These are phyloP conservation scores for Ambispora gerdemannii DNA, from an alignment of 192 early-diverging fungal genomes.

Conservation along the genomic window DNA sequence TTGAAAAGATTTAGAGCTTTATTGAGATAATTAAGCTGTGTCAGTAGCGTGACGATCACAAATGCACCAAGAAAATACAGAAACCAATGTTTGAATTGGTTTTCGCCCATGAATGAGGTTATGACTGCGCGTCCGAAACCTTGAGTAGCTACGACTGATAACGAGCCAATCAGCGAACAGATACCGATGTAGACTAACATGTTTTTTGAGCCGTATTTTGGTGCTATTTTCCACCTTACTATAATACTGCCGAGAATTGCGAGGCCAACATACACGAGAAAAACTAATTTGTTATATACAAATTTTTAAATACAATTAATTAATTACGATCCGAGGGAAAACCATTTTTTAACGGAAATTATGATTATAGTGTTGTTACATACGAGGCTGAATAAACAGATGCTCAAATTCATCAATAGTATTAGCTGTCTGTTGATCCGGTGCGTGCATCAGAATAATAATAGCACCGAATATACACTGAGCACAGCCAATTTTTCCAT, in stretches of 20 bases:
- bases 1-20: slow-evolving; percentile 68
- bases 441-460: slow-evolving; percentile 50
- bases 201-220: slow-evolving; percentile 56
- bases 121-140: slow-evolving; percentile 67
- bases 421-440: slow-evolving; percentile 64
- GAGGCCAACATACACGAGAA: slow-evolving; percentile 51
- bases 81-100: slow-evolving; percentile 67
- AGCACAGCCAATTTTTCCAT: slow-evolving; percentile 62
- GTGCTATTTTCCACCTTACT: slow-evolving; percentile 55
- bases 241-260: slow-evolving; percentile 38
- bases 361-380: not conserved
- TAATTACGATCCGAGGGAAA: not conserved
- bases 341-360: not conserved
- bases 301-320: not conserved
- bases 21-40: slow-evolving; percentile 71
- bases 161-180: slow-evolving; percentile 62
- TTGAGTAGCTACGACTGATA: slow-evolving; percentile 65
- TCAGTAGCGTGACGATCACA: slow-evolving; percentile 47
- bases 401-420: slow-evolving; percentile 76
- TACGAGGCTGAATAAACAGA: slow-evolving; percentile 59
- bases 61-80: slow-evolving; percentile 61
- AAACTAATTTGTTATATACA: slow-evolving; percentile 33
- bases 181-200: slow-evolving; percentile 47
- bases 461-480: slow-evolving; percentile 64
- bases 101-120: slow-evolving; percentile 48